A percentile compares a stretch with the other conserved stretches of the same genome.
Conservation (phyloP, 1,139 yeast species). For the Geotrichum reessii region DNA sequence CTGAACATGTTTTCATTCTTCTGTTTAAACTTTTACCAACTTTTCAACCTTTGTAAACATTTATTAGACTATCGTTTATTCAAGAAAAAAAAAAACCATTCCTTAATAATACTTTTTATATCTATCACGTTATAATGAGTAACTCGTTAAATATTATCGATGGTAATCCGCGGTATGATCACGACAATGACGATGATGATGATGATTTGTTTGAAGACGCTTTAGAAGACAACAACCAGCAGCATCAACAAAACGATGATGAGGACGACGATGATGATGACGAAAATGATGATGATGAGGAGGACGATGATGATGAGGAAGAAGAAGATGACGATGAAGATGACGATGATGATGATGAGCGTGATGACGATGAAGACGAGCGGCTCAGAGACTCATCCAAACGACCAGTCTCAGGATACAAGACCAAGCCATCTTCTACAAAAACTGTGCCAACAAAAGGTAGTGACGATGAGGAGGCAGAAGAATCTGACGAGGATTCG, state of each 20-base stretch:
- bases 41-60: background rate
- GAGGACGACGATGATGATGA: slow-evolving; percentile 22
- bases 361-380: slow-evolving; percentile 14
- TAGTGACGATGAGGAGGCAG: slow-evolving; percentile 5
- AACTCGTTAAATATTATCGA: slow-evolving; percentile 13
- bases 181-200: slow-evolving; percentile 27
- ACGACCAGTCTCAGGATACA: slow-evolving; percentile 13
- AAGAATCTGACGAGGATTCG: slow-evolving; percentile 18
- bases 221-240: slow-evolving; percentile 25
- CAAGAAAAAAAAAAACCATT: no score
- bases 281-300: slow-evolving; percentile 22
- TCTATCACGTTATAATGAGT: slow-evolving; percentile 5
- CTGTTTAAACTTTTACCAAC: background rate
- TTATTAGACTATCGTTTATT: background rate
- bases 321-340: slow-evolving; percentile 22
- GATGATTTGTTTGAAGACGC: slow-evolving; percentile 32
- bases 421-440: slow-evolving; percentile 9
- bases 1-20: background rate
- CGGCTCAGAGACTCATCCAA: slow-evolving; percentile 1
- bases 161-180: slow-evolving; percentile 13
- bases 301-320: slow-evolving; percentile 25
- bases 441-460: background rate
- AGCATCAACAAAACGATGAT: slow-evolving; percentile 19
- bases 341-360: slow-evolving; percentile 12
- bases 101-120: no score